Evolutionary conservation across 2,329 filamentous ascomycete species (phyloP), one percentile per base, ranked within the genome.

Genomic region (Ascochyta clinopodiicola): DNA sequence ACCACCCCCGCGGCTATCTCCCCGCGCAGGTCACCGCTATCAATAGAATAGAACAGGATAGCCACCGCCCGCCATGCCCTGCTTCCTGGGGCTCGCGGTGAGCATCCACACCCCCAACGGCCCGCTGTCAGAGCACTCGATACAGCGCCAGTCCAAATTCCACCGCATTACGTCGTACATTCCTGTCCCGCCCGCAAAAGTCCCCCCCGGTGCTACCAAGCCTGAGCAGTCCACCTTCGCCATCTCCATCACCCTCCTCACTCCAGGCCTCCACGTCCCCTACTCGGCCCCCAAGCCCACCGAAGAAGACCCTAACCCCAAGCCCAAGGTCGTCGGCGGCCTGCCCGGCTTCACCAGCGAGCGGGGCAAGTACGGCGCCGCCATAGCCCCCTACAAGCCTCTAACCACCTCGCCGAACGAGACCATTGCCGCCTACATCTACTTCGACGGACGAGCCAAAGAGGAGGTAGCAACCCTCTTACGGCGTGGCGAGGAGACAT

Each of bases 11-110:
- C 62, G 48, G 44, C 54, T 51, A 58, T 56, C 59, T 62, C 61
- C 59, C 59, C 57, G 45, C 50, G 52, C 37, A 53, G 50, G 44
- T 36, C 38, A 54, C 44, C 29, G 44, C 50, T 43, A 46, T 46
- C 44, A 34, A 36, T 46, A 17, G 17, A 17, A 17, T 17, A 17
- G 17, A 17, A 17, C 2, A 17, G 17, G 17, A 17, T 17, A 42
- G 49, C 44, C 43, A 40, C 42, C 37, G 49, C 45, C 48, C 59
- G 60, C 60, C 51, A 90, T 90, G 95, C 95, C 95, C 81, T 98
- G 93, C 86, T 99, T 98, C 82, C 96, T 98, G 83, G 95, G 95
- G 79, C 92, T 99, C 80, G 94, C 95, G 70, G 94, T 98, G 75
- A 96, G 91, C 84, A 96, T 98, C 77, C 95, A 99, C 80, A 87